Base-by-base conservation (phyloP, 2,329 filamentous ascomycete species). In the Neocatenulostroma microsporum region DNA sequence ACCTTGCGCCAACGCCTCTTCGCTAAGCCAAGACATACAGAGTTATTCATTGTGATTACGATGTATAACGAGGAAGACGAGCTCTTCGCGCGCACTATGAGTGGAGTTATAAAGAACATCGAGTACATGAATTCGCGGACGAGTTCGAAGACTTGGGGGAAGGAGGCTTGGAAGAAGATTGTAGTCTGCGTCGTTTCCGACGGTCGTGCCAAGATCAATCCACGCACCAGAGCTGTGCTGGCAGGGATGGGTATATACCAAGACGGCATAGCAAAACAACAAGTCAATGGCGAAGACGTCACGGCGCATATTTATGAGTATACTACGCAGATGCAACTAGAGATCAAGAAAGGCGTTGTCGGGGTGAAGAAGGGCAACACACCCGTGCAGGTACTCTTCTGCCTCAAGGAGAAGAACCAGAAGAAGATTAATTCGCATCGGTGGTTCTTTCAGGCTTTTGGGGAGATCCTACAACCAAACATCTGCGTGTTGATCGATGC, bases 11-110 rank as follows among this genome's bases (percentile, higher is more conserved):
- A 96, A 63, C 82, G 78, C 57, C 76, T 96, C 17, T 95, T 95
- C 57, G 86, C 85, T 39, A 95, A 94, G 62, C 82, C 86, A 3
- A 74, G 89, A 37, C 84, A 94, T 56, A 95, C 89, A 0, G 89
- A 96, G 66, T 70, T 96, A 2, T 95, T 96, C 63, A 94, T 96
- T 53, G 89, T 88, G 21, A 78, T 96, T 36, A 96, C 89, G 40
- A 95, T 95, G 89, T 98, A 98, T 69, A 98, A 98, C 57, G 91
- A 98, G 57, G 89, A 98, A 60, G 91, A 98, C 53, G 80, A 96
- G 48, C 70, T 95, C 41, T 95, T 98, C 58, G 87, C 91, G 17
- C 80, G 91, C 27, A 96, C 91, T 4, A 85, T 98, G 85, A 84
- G 81, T 33, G 91, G 91, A 61, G 87, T 98, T 4, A 89, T 96